These are phyloP conservation scores for Blastobotrys buckinghamii DNA, from an alignment of 1,139 yeast species.

Conservation along the genomic window DNA sequence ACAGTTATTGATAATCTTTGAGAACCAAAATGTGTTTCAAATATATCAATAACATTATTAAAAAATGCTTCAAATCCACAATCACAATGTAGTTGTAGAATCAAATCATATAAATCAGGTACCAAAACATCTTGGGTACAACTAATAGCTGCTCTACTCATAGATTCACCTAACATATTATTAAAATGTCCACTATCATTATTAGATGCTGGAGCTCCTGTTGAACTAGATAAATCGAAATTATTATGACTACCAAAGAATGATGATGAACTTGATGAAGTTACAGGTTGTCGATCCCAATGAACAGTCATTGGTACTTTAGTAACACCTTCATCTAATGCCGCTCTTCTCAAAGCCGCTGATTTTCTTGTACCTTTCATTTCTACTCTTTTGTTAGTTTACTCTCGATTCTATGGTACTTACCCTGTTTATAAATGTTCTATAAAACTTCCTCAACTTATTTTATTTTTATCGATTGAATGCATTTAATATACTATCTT, in stretches of 20 bases:
- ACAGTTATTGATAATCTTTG: constrained; percentile 28
- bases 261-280: constrained; percentile 8
- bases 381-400: too few relatives aligned
- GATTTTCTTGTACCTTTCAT: background rate
- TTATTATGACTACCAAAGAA: constrained; percentile 5
- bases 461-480: too few relatives aligned
- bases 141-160: constrained; percentile 2
- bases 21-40: constrained; percentile 28
- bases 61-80: constrained; percentile 32
- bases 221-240: background rate
- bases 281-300: constrained; percentile 9
- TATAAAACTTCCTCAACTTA: too few relatives aligned
- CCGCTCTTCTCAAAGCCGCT: background rate
- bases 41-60: constrained; percentile 26
- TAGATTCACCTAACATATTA: constrained; percentile 1
- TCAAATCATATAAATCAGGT: constrained; percentile 29
- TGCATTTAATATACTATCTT: too few relatives aligned
- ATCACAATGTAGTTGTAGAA: constrained; percentile 29
- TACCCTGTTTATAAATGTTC: too few relatives aligned
- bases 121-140: constrained; percentile 7
- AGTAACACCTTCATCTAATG: background rate
- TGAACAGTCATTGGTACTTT: constrained; percentile 4
- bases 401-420: too few relatives aligned
- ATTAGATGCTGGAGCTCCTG: background rate
- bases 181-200: background rate